A percentile compares a stretch with the other conserved stretches of the same genome.
phyloP scores from a whole-genome alignment of 2,329 filamentous ascomycete genomes.

The Talaromyces sp. region DNA sequence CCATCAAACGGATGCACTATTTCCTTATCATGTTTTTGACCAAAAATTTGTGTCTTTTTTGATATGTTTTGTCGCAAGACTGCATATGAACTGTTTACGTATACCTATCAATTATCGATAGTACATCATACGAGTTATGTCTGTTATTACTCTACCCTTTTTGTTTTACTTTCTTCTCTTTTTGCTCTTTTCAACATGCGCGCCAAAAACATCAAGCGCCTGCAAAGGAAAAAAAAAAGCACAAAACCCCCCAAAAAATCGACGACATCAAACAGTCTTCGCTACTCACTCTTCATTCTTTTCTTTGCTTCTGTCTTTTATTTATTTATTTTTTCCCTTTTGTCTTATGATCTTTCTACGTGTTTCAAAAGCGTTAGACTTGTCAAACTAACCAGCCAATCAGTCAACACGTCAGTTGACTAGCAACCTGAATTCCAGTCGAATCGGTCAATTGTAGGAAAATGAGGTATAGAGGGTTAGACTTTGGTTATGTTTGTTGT shows the following conservation, averaged over 20 bases:
- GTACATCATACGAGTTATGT: not conserved
- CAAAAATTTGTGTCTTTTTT: not conserved
- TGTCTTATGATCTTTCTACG: not conserved
- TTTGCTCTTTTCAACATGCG: not conserved
- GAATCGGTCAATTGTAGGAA: not conserved
- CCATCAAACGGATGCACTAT: not conserved
- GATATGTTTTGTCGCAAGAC: not conserved
- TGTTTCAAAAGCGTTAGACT: not conserved
- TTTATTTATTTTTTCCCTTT: conserved; percentile 2
- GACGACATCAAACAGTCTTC: not conserved
- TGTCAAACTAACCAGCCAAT: not conserved
- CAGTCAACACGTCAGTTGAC: not conserved
- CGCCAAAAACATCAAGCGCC: not conserved
- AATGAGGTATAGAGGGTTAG: not conserved
- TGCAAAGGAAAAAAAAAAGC: not conserved
- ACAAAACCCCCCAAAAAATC: not conserved
- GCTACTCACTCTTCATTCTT: not conserved
- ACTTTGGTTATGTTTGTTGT: not conserved
- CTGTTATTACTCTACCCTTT: not conserved
- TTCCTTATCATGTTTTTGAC: not conserved
- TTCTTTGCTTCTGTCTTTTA: not conserved
- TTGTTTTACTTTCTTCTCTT: not conserved
- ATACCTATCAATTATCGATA: not conserved
- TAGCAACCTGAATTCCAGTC: not conserved
- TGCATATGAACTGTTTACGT: not conserved